Base-by-base conservation (phyloP, 257 asterid species). In the Parsonsia alboflavescens region DNA sequence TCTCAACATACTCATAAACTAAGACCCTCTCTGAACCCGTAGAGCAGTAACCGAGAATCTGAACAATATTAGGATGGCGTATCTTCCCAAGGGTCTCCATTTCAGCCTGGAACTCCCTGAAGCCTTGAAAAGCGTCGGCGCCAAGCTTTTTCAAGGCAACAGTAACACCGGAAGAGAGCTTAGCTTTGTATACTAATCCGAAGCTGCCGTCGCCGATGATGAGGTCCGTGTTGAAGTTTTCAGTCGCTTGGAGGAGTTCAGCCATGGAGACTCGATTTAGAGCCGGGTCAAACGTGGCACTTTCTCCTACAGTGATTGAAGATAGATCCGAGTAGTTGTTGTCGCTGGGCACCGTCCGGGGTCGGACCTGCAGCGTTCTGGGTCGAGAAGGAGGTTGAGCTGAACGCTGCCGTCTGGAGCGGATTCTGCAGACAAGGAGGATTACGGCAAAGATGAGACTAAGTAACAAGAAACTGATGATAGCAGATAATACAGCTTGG, bases 161-260 rank as follows among this genome's bases (percentile, higher is more conserved):
- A 11, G 82, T 45, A 0, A 80, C 73, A 78, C 97, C 96, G n/a
- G 93, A 80, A 36, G 79, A 75, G 73, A 93, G 88, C 0, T 84
- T 85, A 63, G 98, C 98, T 77, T 81, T 93, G 73, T 93, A 93
- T 0, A 93, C 98, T 19, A 88, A 83, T 77, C 98, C 98, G 80
- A 93, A 93, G 46, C 98, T 87, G 0, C 98, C 98, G 64, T 93
- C 98, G 4, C 97, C 98, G 76, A 93, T 85, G 3, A 93, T 87
- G 36, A 87, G 88, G 24, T 91, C 96, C 64, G 87, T 84, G 1
- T 95, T 87, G 82, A 93, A 93, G 67, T 88, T 81, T 13, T 81
- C 73, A 66, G 98, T 93, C 19, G 86, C 97, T 4, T 76, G 83
- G 45, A 87, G 70, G 53, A 93, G 96, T 77, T 88, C 96, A 73